Percentiles rank a stretch among this genome's conserved stretches.
Conservation (phyloP, 352 stramenopile genomes). For the Globisporangium rhizosaccharum region DNA sequence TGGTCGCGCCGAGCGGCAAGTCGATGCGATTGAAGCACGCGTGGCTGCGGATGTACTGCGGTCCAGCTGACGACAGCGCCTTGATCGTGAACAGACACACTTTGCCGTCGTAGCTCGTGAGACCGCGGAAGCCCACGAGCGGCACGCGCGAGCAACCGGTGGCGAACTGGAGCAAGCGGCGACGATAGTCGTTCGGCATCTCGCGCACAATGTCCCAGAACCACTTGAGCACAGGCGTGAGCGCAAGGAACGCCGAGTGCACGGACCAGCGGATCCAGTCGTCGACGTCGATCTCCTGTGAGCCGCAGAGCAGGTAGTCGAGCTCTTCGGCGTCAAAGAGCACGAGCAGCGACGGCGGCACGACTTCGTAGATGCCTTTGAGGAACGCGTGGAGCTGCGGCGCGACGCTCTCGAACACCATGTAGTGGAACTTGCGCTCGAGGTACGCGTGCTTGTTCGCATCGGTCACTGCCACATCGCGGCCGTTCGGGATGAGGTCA, state of each 20-base stretch:
- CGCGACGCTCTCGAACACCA: slow-evolving; percentile 90
- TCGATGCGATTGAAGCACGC: slow-evolving; percentile 90
- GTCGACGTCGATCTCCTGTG: slow-evolving; percentile 91
- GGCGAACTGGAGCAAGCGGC: slow-evolving; percentile 71
- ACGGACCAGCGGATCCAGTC: slow-evolving; percentile 90
- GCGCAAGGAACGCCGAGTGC: slow-evolving; percentile 29
- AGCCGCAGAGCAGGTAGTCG: slow-evolving; percentile 93
- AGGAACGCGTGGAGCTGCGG: slow-evolving; percentile 88
- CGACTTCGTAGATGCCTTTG: slow-evolving; percentile 95
- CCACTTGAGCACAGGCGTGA: slow-evolving; percentile 28
- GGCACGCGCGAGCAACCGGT: slow-evolving; percentile 79
- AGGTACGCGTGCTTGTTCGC: slow-evolving; percentile 94
- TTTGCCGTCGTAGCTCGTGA: slow-evolving; percentile 80
- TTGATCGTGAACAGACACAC: slow-evolving; percentile 76
- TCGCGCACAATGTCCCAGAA: slow-evolving; percentile 87
- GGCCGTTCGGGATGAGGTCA: slow-evolving; percentile 57
- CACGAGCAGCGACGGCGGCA: slow-evolving; percentile 89
- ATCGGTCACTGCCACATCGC: slow-evolving; percentile 88
- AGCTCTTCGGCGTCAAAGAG: slow-evolving; percentile 97
- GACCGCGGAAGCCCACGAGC: slow-evolving; percentile 54
- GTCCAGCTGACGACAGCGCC: slow-evolving; percentile 32
- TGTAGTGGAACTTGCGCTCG: slow-evolving; percentile 90
- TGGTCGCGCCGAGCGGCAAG: slow-evolving; percentile 91
- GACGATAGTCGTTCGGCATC: slow-evolving; percentile 74
- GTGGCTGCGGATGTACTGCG: slow-evolving; percentile 68